Base-by-base conservation (phyloP, 2,329 filamentous ascomycete species). In the Neonectria ditissima region DNA sequence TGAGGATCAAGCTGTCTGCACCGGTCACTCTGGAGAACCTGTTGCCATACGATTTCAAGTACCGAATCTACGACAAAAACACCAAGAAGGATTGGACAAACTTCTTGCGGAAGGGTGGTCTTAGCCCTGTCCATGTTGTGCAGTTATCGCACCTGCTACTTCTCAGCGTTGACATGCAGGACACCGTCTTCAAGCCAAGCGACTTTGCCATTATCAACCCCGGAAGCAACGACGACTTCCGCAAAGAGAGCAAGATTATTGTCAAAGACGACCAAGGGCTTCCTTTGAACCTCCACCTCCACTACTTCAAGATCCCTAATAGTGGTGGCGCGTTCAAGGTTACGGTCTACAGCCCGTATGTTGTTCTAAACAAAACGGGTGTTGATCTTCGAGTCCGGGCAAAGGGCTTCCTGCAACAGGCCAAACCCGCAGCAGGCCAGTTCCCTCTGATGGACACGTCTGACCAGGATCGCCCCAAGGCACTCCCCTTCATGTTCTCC, bases 81-180 rank as follows among this genome's bases (percentile, higher is more conserved):
- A 97, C 94, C 0, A 97, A 95, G 83, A 97, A 97, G 77, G 96
- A 99, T 77, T 99, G 96, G 96, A 97, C 93, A 5, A 99, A 99
- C 77, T 99, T 99, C 81, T 82, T 99, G 50, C 89, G 96, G 61
- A 98, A 97, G 79, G 96, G 97, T 26, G 97, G 97, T 14, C 91
- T 98, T 60, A 99, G 96, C 76, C 97, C 97, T 1, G 94, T 99
- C 0, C 96, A 99, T 76, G 94, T 98, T 10, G 95, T 98, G 18
- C 95, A 99, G 79, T 84, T 99, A 20, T 97, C 95, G 1, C 97
- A 98, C 79, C 84, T 99, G 9, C 85, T 99, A 3, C 84, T 99
- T 30, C 87, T 99, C 73, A 98, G 95, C 73, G 87, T 99, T 66
- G 94, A 98, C 73, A 93, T 99, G 90, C 93, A 99, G 80, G 96